phyloP scores from a whole-genome alignment of 768 basidiomycete species.

The Psilocybe azurescens region DNA sequence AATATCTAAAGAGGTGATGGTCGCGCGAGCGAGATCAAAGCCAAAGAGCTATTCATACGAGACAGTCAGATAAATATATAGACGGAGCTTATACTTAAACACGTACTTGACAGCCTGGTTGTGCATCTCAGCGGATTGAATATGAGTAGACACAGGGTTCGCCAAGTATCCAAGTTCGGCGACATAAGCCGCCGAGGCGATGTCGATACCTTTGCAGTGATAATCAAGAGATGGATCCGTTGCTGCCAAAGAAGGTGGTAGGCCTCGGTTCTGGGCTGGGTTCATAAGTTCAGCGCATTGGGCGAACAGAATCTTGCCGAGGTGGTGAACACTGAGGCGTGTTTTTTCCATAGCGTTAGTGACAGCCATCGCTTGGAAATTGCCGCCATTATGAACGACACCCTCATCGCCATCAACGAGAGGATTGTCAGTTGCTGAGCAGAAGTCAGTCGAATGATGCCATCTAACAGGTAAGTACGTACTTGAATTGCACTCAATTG shows the following conservation, averaged over 20 bases:
- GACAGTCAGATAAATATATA: constrained; percentile 18
- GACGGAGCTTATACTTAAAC: not conserved
- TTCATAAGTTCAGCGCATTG: constrained; percentile 77
- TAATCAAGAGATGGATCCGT: constrained; percentile 85
- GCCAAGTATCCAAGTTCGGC: constrained; percentile 84
- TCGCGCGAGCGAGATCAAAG: constrained; percentile 82
- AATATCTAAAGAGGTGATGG: constrained; percentile 78
- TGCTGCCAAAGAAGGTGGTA: constrained; percentile 80
- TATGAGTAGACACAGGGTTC: constrained; percentile 83
- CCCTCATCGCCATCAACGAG: constrained; percentile 73
- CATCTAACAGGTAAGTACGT: constrained; percentile 29
- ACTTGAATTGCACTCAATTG: constrained; percentile 85
- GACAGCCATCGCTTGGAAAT: constrained; percentile 89
- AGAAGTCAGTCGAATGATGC: constrained; percentile 10
- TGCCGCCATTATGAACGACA: constrained; percentile 80
- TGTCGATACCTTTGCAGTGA: constrained; percentile 85
- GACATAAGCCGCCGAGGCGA: constrained; percentile 81
- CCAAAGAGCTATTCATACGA: constrained; percentile 64
- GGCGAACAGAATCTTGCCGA: constrained; percentile 72
- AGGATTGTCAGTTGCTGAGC: constrained; percentile 84
- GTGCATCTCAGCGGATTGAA: constrained; percentile 91
- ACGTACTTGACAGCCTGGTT: constrained; percentile 90
- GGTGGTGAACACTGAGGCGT: constrained; percentile 70
- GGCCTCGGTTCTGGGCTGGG: constrained; percentile 79
- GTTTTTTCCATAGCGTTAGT: constrained; percentile 91